phyloP scores from a whole-genome alignment of 73 alveolate species.

The Paramecium tetraurelia region DNA sequence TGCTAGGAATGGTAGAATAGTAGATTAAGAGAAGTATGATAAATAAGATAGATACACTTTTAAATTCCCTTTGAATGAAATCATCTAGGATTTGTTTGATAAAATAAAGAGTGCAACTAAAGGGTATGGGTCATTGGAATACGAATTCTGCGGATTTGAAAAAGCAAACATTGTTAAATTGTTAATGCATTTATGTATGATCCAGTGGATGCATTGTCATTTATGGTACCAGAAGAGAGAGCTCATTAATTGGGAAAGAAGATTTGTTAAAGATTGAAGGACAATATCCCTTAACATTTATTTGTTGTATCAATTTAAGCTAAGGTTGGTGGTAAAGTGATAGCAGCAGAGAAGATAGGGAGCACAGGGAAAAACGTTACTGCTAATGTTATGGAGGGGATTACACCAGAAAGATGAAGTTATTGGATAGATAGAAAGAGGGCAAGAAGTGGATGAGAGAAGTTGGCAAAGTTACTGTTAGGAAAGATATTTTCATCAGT shows the following conservation, averaged over 20 bases:
- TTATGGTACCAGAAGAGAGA: slow-evolving; percentile 72
- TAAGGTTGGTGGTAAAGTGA: slow-evolving; percentile 85
- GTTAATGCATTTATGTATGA: slow-evolving; percentile 79
- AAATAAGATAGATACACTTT: slow-evolving; percentile 18
- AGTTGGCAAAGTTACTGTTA: slow-evolving; percentile 73
- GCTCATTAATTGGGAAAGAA: slow-evolving; percentile 74
- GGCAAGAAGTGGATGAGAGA: slow-evolving; percentile 80
- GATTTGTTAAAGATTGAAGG: slow-evolving; percentile 68
- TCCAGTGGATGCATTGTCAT: slow-evolving; percentile 86
- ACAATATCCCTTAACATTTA: slow-evolving; percentile 73
- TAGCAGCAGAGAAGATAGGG: slow-evolving; percentile 78
- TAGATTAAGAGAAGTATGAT: slow-evolving; percentile 57
- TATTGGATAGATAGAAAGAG: slow-evolving; percentile 81
- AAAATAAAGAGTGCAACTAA: slow-evolving; percentile 66
- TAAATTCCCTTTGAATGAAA: slow-evolving; percentile 75
- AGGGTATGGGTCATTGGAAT: slow-evolving; percentile 90
- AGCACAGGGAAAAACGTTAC: slow-evolving; percentile 64
- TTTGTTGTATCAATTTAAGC: slow-evolving; percentile 85
- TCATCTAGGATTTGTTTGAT: slow-evolving; percentile 87
- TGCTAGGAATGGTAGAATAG: slow-evolving; percentile 36
- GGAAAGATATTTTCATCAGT: slow-evolving; percentile 55
- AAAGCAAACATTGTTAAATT: slow-evolving; percentile 71
- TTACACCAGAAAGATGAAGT: slow-evolving; percentile 80
- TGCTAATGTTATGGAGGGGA: slow-evolving; percentile 95
- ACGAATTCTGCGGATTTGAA: slow-evolving; percentile 77